Percentiles rank a stretch among this genome's conserved stretches.
Conservation (phyloP, 768 basidiomycete species). For the Neoboletus brunneissimus region DNA sequence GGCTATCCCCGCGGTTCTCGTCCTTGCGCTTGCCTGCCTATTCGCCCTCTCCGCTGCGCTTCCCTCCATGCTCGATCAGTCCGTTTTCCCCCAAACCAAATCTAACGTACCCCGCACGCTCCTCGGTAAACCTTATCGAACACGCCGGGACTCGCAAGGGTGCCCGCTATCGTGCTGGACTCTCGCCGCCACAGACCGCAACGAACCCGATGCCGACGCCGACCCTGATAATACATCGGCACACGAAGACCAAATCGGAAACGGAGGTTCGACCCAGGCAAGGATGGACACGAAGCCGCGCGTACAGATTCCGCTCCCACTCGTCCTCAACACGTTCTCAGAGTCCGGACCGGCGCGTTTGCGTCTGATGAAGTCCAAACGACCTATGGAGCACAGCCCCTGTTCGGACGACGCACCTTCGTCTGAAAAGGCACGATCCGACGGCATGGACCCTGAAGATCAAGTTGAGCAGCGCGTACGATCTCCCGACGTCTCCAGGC, state of each 20-base stretch:
- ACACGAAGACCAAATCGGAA: background rate
- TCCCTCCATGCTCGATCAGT: slow-evolving; percentile 1
- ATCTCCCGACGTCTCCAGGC: too few relatives aligned
- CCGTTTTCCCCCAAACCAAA: background rate
- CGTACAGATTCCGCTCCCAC: background rate
- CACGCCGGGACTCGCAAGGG: background rate
- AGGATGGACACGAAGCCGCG: background rate
- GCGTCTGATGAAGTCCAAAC: background rate
- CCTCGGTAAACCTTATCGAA: slow-evolving; percentile 12
- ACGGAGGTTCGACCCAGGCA: background rate
- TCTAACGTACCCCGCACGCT: slow-evolving; percentile 10
- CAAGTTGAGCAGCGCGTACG: background rate
- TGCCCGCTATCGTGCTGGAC: background rate
- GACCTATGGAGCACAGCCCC: background rate
- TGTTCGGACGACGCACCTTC: background rate
- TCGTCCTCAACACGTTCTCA: slow-evolving; percentile 1
- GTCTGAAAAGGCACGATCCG: background rate
- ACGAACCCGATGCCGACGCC: background rate
- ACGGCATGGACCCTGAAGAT: background rate
- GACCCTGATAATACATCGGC: background rate
- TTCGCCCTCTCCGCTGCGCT: slow-evolving; percentile 5
- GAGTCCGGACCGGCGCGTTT: background rate
- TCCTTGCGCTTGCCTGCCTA: slow-evolving; percentile 12
- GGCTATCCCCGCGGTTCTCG: background rate
- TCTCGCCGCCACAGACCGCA: background rate